These are phyloP conservation scores for Pilobolus umbonatus DNA, from an alignment of 192 early-diverging fungal species.

Conservation along the genomic window DNA sequence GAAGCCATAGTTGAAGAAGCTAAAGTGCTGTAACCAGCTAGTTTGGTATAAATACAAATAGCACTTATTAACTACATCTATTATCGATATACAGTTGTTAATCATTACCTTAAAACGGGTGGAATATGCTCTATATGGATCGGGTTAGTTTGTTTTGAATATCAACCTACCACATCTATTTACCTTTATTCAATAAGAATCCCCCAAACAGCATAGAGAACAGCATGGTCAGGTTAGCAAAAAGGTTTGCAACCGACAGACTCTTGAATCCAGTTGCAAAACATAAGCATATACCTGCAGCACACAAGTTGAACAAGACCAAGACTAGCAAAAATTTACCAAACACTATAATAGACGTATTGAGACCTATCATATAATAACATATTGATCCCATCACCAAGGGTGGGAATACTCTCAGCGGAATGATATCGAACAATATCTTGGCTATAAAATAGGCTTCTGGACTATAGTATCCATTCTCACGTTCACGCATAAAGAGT, in stretches of 20 bases:
- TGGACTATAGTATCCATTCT: constrained; percentile 46
- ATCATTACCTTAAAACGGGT: constrained; percentile 23
- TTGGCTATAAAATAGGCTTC: constrained; percentile 51
- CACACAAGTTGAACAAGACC: constrained; percentile 57
- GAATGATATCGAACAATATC: constrained; percentile 66
- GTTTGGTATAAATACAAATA: neutral
- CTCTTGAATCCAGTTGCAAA: constrained; percentile 53
- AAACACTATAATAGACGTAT: constrained; percentile 40
- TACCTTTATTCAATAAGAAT: constrained; percentile 65
- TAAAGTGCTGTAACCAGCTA: constrained; percentile 66
- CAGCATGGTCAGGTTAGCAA: constrained; percentile 58
- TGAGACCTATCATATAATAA: constrained; percentile 70
- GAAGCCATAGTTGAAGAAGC: constrained; percentile 68
- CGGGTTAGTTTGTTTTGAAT: neutral
- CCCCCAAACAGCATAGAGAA: constrained; percentile 80
- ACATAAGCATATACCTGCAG: constrained; percentile 57
- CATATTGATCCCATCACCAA: constrained; percentile 58
- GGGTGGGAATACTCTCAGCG: constrained; percentile 61
- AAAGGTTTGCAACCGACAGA: constrained; percentile 55
- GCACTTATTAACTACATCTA: neutral
- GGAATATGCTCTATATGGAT: constrained; percentile 30
- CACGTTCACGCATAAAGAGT: constrained; percentile 45
- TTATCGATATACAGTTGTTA: neutral
- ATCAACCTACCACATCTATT: neutral
- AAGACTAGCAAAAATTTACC: constrained; percentile 57